phyloP scores from a whole-genome alignment of 306 rosid species.

The Medicago lupulina region DNA sequence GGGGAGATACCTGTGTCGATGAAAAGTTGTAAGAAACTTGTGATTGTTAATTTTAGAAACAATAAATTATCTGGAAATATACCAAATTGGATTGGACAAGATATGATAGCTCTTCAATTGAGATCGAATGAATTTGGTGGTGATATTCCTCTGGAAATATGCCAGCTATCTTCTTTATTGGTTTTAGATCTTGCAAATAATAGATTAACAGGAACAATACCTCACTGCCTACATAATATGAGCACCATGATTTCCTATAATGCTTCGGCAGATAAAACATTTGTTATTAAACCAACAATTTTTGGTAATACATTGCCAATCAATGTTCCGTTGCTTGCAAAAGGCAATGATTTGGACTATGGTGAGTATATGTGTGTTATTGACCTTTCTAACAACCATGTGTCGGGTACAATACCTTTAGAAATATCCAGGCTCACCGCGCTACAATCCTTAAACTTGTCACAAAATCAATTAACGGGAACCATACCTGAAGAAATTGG shows the following conservation, averaged over 20 bases:
- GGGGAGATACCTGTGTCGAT: background rate
- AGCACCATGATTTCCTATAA: background rate
- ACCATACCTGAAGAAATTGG: no score
- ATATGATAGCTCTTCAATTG: background rate
- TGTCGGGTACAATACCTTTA: no score
- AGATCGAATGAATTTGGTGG: conserved; percentile 26
- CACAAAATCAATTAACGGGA: no score
- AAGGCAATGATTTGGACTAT: background rate
- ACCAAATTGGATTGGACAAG: background rate
- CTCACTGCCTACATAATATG: background rate
- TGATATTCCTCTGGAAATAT: background rate
- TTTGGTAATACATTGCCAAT: no score
- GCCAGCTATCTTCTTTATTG: background rate
- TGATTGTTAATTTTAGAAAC: background rate
- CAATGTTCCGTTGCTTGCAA: fast-evolving
- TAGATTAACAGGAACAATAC: background rate
- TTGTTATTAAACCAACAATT: no score
- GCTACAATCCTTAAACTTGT: no score
- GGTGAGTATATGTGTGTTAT: background rate
- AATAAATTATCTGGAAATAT: conserved; percentile 1
- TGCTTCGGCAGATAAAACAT: no score
- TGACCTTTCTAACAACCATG: conserved; percentile 26
- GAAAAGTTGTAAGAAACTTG: background rate
- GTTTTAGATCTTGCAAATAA: conserved; percentile 5
- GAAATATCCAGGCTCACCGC: no score